Evolutionary conservation across 1,284 basidiomycete genomes (phyloP), one percentile per base, ranked within the genome.

Genomic region (Boletus sp.): DNA sequence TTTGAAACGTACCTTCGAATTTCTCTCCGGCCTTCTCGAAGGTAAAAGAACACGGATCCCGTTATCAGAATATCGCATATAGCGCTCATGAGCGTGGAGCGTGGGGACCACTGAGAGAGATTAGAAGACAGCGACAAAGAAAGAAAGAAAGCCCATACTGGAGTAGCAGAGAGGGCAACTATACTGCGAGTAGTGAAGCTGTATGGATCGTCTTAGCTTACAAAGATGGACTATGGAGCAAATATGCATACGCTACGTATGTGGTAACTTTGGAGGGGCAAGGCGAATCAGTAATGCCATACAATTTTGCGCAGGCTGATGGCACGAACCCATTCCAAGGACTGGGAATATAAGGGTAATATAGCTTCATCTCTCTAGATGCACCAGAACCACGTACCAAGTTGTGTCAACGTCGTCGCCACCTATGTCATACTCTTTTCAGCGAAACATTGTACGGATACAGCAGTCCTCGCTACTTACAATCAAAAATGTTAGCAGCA

Each of bases 31-130:
- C 54, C 52, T 41, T 35, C 52, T 35, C 55, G 43, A 38, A 55
- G 52, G 23, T 57, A 55, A n/a, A 54, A 57, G 13, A 58, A 58
- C 5, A 58, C 56, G 12, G 56, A 56, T 2, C 52, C 51, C 0
- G 53, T 57, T n/a, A 55, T 54, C 33, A 55, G 19, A n/a, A 43
- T 2, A 16, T 55, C 53, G 29, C 55, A 43, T 3, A 51, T 38
- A 10, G 44, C 56, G 6, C 43, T 41, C 4, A 55, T 8, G 29
- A 57, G n/a, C 5, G 55, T 55, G 0, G 47, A 51, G 13, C 47
- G 41, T 17, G 52, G 46, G 5, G 52, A 55, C 54, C 54, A 55
- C 54, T 55, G 14, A 23, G 9, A 7, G 10, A 2, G 4, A 20
- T 43, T 5, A 16, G 9, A 33, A 9, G 5, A 20, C 13, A 16